Evolutionary conservation across 352 stramenopile species (phyloP).

Genomic region (Phytophthora pluvialis): DNA sequence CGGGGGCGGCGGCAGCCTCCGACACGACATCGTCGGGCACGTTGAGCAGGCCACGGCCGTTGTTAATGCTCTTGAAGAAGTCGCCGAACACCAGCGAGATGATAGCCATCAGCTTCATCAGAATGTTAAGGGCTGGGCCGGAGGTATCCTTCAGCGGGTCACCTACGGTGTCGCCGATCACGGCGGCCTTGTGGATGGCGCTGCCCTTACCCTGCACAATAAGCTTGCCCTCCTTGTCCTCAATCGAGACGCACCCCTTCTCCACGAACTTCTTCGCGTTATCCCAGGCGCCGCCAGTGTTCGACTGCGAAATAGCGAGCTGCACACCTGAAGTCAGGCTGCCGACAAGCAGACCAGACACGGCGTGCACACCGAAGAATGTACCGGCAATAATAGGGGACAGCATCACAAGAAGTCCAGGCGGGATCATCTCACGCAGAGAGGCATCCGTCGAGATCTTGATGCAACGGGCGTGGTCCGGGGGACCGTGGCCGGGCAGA

Average conservation of each 20-base stretch:
- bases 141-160: constrained; percentile 99
- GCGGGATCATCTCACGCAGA: constrained; percentile 99
- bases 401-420: constrained; percentile 98
- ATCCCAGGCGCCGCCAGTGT: constrained; percentile 99
- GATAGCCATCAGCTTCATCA: constrained; percentile 99
- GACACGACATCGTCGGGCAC: constrained; percentile 52
- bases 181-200: constrained; percentile 98
- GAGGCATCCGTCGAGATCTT: constrained; percentile 99
- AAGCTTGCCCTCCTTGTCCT: constrained; percentile 92
- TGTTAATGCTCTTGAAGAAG: constrained; percentile 99
- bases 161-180: constrained; percentile 98
- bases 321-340: constrained; percentile 96
- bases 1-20: constrained; percentile 21
- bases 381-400: constrained; percentile 98
- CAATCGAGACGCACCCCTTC: constrained; percentile 92
- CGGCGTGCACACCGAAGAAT: constrained; percentile 98
- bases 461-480: constrained; percentile 95
- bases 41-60: constrained; percentile 94
- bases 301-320: constrained; percentile 99
- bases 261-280: constrained; percentile 99
- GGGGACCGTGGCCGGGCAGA: constrained; percentile 84
- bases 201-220: constrained; percentile 95
- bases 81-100: constrained; percentile 99
- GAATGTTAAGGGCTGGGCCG: constrained; percentile 99
- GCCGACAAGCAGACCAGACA: constrained; percentile 97